A percentile compares a stretch with the other conserved stretches of the same genome.
phyloP scores from a whole-genome alignment of 2,329 filamentous ascomycete species.

The Pseudocercospora crystallina region DNA sequence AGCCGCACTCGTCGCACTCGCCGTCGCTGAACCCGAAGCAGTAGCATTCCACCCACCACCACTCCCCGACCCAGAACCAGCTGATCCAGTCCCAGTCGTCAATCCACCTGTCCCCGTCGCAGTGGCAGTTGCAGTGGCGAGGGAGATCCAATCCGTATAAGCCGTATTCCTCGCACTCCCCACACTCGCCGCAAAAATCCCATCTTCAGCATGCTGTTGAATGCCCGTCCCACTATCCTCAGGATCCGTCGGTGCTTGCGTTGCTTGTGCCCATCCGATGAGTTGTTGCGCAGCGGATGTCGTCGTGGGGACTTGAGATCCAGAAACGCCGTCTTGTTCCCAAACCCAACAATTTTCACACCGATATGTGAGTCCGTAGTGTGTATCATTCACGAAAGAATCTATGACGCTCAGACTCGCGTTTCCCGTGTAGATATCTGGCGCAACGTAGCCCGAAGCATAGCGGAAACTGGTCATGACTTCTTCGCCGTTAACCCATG shows the following conservation, averaged over 20 bases:
- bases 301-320: constrained; percentile 39
- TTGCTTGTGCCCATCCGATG: constrained; percentile 33
- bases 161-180: constrained; percentile 45
- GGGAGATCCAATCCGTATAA: constrained; percentile 42
- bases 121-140: constrained; percentile 36
- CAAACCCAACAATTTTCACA: constrained; percentile 54
- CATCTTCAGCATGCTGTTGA: constrained; percentile 57
- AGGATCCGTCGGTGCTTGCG: constrained; percentile 28
- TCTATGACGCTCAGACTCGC: constrained; percentile 63
- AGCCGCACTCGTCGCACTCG: constrained; percentile 24
- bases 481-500: constrained; percentile 55
- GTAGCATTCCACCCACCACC: constrained; percentile 4
- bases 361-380: constrained; percentile 65
- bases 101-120: constrained; percentile 33
- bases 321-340: constrained; percentile 43
- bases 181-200: constrained; percentile 53
- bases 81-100: constrained; percentile 18
- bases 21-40: constrained; percentile 25
- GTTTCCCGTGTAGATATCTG: constrained; percentile 60
- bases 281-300: constrained; percentile 33
- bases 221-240: constrained; percentile 46
- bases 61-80: background rate
- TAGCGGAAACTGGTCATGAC: constrained; percentile 60
- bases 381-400: constrained; percentile 56
- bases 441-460: constrained; percentile 59